Evolutionary conservation across 2,329 filamentous ascomycete genomes (phyloP), one percentile per base, ranked within the genome.

Genomic region (Pyrenochaeta sp.): DNA sequence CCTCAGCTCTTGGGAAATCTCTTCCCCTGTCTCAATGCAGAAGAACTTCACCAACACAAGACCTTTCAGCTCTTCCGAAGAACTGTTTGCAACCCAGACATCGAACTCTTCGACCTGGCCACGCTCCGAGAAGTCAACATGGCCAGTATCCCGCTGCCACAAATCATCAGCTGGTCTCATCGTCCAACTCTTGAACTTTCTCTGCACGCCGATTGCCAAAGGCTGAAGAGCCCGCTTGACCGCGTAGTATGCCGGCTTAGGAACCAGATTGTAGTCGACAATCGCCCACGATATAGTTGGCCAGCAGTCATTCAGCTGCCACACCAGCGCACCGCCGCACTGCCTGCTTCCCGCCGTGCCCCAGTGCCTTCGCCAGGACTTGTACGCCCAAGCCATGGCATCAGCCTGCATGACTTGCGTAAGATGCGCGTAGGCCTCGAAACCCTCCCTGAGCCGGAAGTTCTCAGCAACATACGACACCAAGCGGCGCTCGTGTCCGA

Each of bases 391-490:
- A 71, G 80, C 79, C 61, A 85, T 71, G 1, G 80, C 79, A 55
- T 85, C 82, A 8, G 81, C 79, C 66, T 85, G 82, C 42, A 81
- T 78, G 19, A 84, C 72, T 58, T 85, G 82, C 1, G 81, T 85
- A 26, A 77, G 65, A 44, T 78, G 74, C 39, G 77, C 74, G 57
- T 73, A 77, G 41, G 89, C 74, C 58, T 77, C 74, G 13, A 81
- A 59, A 29, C 77, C 71, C 18, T 77, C 77, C 21, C 73, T 69
- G 1, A 74, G 77, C 2, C 88, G 83, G 64, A 96, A 83, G 72
- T 96, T 96, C 71, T 96, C 92, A 1, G 90, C 88, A 1, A 96
- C 79, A 63, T 96, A 96, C 1, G 91, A 83, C 1, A 90, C 90
- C 39, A 96, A 84, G 24, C 90, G 81, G 21, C 92, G 83, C 69